These are phyloP conservation scores for Solanum hybrid DNA, from an alignment of 305 asterid species.

Conservation along the genomic window DNA sequence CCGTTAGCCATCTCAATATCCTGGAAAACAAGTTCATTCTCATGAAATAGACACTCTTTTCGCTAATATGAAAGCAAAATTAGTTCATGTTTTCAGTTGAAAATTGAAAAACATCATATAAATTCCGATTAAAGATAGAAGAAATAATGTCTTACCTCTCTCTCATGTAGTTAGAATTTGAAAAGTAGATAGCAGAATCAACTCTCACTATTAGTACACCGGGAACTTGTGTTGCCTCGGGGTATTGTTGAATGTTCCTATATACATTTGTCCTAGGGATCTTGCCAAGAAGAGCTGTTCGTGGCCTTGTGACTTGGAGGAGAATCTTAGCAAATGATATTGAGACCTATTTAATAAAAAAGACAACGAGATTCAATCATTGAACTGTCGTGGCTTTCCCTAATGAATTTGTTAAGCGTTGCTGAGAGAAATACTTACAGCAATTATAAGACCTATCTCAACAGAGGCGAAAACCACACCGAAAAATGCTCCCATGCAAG, in stretches of 20 bases:
- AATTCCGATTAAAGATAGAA: background rate
- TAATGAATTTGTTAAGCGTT: background rate
- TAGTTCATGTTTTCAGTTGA: background rate
- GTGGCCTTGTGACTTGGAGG: conserved; percentile 81
- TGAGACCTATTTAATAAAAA: conserved; percentile 25
- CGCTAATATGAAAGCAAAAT: background rate
- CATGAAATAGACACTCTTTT: background rate
- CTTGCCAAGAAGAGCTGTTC: conserved; percentile 61
- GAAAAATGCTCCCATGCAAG: conserved; percentile 73
- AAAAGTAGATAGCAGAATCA: conserved; percentile 86
- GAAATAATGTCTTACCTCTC: conserved; percentile 40
- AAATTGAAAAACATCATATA: background rate
- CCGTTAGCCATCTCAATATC: conserved; percentile 37
- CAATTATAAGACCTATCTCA: conserved; percentile 55
- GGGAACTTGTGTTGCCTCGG: conserved; percentile 60
- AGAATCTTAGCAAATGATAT: conserved; percentile 77
- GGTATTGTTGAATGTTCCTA: conserved; percentile 67
- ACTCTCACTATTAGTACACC: conserved; percentile 63
- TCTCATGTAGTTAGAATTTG: conserved; percentile 68
- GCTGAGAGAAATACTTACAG: conserved; percentile 23
- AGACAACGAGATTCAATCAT: background rate
- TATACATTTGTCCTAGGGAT: conserved; percentile 67
- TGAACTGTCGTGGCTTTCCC: background rate
- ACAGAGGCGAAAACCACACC: conserved; percentile 62
- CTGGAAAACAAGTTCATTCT: conserved; percentile 23